phyloP scores from a whole-genome alignment of 2,329 filamentous ascomycete species.

The Cladophialophora carrionii region DNA sequence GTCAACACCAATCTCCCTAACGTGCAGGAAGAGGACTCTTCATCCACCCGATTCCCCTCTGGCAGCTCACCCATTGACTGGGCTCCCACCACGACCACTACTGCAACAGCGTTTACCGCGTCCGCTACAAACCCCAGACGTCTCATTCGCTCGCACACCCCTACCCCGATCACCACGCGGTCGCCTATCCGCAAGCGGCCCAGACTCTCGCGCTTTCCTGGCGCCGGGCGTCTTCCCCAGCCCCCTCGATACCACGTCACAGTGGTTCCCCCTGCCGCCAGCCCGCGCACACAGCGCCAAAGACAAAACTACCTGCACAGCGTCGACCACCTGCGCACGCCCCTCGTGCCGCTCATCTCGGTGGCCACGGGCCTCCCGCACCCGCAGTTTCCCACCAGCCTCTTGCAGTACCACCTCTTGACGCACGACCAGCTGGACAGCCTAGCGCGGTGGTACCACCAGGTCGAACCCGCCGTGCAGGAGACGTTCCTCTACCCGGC shows the following conservation, averaged over 20 bases:
- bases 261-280: slow-evolving; percentile 7
- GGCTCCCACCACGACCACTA: background rate
- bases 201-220: slow-evolving; percentile 6
- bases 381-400: slow-evolving; percentile 45
- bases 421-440: slow-evolving; percentile 47
- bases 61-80: slow-evolving; percentile 18
- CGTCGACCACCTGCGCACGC: slow-evolving; percentile 41
- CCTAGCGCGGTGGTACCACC: slow-evolving; percentile 50
- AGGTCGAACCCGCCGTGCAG: slow-evolving; percentile 44
- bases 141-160: slow-evolving; percentile 6
- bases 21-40: slow-evolving; percentile 10
- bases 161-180: slow-evolving; percentile 18
- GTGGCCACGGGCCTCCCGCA: slow-evolving; percentile 44
- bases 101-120: background rate
- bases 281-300: slow-evolving; percentile 13
- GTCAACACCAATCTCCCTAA: slow-evolving; percentile 27
- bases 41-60: slow-evolving; percentile 9
- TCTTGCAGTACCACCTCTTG: slow-evolving; percentile 49
- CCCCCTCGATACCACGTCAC: slow-evolving; percentile 29
- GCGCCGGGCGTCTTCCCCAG: slow-evolving; percentile 1
- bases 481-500: slow-evolving; percentile 45
- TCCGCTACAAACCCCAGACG: slow-evolving; percentile 1
- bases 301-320: slow-evolving; percentile 22
- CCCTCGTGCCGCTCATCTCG: slow-evolving; percentile 46
- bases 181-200: slow-evolving; percentile 31